These are phyloP conservation scores for Metarhizium humberi DNA, from an alignment of 2,329 filamentous ascomycete species.

Conservation along the genomic window DNA sequence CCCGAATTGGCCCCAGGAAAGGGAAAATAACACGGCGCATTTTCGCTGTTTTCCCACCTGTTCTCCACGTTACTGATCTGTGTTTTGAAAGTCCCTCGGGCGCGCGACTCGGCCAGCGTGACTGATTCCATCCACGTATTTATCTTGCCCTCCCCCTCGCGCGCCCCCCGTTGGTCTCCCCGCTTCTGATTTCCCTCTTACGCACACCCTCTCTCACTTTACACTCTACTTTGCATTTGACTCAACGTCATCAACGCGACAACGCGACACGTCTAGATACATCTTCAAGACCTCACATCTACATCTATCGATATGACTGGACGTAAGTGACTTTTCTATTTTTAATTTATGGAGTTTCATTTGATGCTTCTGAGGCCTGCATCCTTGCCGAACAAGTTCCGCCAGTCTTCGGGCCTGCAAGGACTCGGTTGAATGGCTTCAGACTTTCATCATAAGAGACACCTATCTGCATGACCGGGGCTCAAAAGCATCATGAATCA, in stretches of 20 bases:
- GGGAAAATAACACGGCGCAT: not conserved
- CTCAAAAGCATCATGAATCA: not conserved
- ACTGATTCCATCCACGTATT: constrained; percentile 30
- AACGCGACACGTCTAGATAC: constrained; percentile 8
- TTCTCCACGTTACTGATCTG: constrained; percentile 11
- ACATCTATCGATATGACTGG: constrained; percentile 56
- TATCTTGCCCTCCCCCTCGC: constrained; percentile 18
- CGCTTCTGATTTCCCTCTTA: constrained; percentile 10
- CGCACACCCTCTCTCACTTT: constrained; percentile 11
- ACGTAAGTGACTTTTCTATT: constrained; percentile 46
- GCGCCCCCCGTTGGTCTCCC: constrained; percentile 20
- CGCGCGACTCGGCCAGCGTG: not conserved
- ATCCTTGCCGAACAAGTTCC: no score
- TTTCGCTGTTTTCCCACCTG: not conserved
- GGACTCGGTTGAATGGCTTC: not conserved
- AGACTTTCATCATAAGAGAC: not conserved
- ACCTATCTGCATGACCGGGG: not conserved
- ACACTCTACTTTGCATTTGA: constrained; percentile 12
- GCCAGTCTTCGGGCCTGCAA: no score
- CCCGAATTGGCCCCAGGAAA: constrained; percentile 2
- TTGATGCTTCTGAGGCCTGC: no score
- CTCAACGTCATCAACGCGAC: constrained; percentile 12
- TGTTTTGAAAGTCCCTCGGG: not conserved
- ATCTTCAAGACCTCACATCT: not conserved
- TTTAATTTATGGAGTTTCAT: not conserved